Evolutionary conservation across 2,329 filamentous ascomycete species (phyloP), one percentile per base, ranked within the genome.

Genomic region (Nothophoma quercina): DNA sequence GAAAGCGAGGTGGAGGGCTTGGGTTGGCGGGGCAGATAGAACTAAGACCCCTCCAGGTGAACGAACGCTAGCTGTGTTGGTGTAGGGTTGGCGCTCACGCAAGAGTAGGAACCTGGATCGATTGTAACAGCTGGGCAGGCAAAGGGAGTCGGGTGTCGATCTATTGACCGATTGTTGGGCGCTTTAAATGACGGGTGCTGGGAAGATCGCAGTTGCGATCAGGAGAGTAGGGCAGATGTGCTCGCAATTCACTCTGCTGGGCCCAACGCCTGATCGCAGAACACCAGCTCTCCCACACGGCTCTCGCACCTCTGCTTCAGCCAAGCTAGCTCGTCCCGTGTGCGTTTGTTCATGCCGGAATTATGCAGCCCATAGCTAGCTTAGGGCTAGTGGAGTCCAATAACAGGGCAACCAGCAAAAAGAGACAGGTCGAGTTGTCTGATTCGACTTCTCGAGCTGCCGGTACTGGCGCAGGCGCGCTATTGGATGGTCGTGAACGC

Each of bases 331-430:
- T 58, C 63, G 67, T 75, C 74, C 72, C 71, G 74, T 76, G 72
- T 70, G 69, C 62, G 64, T 56, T 63, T 66, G 46, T 63, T 69
- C 64, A 76, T 77, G 75, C 73, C 61, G 65, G 63, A 53, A 55
- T 59, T 49, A 62, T 68, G 67, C 67, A 67, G 59, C 51, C 59
- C 42, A 47, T 40, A 40, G 40, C 53, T 67, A 66, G 66, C 49
- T 56, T 29, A 41, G 45, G 55, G 35, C 57, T 51, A 54, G 43
- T 23, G 25, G 32, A 42, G 57, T 58, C 67, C 66, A 70, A 68
- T 68, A 49, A 51, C 59, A 62, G 41, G 39, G 33, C 59, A 32
- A 25, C 32, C 58, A 58, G 63, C 56, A 60, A 64, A 60, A 47
- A 55, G 49, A 49, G 55, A 61, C 49, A 48, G 38, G 36, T 58